Conservation (phyloP, 2,329 filamentous ascomycete species). For the Trichoderma sp. region DNA sequence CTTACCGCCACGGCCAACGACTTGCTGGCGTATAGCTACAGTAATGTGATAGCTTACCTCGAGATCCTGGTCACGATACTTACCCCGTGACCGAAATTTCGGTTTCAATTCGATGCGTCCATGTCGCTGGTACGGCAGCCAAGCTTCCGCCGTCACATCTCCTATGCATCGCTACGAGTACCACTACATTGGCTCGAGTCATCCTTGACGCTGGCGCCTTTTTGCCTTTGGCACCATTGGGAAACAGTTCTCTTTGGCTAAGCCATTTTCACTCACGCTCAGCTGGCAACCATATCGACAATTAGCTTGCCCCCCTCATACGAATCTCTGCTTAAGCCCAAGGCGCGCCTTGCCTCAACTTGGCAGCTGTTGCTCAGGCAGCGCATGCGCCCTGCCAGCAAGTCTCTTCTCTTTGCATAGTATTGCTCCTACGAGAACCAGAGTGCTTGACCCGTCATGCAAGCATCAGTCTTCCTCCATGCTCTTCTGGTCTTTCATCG, state of each 20-base stretch:
- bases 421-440: neutral
- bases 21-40: neutral
- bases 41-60: neutral
- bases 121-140: neutral
- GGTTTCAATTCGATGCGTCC: neutral
- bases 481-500: neutral
- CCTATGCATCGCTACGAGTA: neutral
- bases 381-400: neutral
- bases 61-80: neutral
- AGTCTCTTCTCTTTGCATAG: neutral
- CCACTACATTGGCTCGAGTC: neutral
- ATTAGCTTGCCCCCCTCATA: neutral
- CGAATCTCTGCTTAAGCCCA: neutral
- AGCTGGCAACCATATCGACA: neutral
- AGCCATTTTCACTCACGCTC: constrained; percentile 7
- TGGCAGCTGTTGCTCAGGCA: neutral
- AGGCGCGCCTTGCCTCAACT: neutral
- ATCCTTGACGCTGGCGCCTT: constrained; percentile 1
- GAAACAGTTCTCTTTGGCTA: neutral
- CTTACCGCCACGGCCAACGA: neutral
- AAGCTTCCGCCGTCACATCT: neutral
- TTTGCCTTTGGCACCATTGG: neutral
- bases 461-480: neutral
- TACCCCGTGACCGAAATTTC: neutral
- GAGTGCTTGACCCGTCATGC: neutral